phyloP scores from a whole-genome alignment of 1,284 basidiomycete genomes.

The Cutaneotrichosporon cutaneum region DNA sequence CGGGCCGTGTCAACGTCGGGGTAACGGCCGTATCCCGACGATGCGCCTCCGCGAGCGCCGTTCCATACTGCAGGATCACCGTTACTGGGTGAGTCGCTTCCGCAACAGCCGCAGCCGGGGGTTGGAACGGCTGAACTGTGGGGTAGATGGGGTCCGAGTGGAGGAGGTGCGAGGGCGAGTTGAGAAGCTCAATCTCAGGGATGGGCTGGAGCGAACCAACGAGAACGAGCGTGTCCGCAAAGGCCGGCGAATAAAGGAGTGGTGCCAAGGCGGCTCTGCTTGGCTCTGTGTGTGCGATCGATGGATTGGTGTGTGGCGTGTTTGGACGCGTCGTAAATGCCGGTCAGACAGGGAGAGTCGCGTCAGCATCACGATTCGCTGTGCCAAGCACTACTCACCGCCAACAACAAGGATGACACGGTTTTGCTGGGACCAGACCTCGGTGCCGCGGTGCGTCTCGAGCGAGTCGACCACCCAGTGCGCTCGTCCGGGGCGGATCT shows the following conservation, averaged over 20 bases:
- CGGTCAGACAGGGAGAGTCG: background rate
- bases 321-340: background rate
- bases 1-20: background rate
- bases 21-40: conserved; percentile 9
- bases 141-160: conserved; percentile 34
- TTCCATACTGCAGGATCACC: conserved; percentile 32
- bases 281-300: conserved; percentile 22
- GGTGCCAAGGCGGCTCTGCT: conserved; percentile 35
- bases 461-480: conserved; percentile 37
- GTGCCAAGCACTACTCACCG: conserved; percentile 27
- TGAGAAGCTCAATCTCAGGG: conserved; percentile 39
- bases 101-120: conserved; percentile 8
- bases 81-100: conserved; percentile 26
- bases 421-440: conserved; percentile 30
- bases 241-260: conserved; percentile 37
- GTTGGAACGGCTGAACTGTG: conserved; percentile 36
- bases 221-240: conserved; percentile 38
- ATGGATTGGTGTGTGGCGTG: background rate
- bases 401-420: conserved; percentile 41
- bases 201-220: conserved; percentile 32
- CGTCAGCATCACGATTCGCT: background rate
- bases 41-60: conserved; percentile 29
- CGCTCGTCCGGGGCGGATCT: conserved; percentile 17
- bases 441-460: conserved; percentile 29
- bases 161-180: conserved; percentile 37